phyloP scores from a whole-genome alignment of 2,329 filamentous ascomycete genomes.

The Neonectria magnoliae region DNA sequence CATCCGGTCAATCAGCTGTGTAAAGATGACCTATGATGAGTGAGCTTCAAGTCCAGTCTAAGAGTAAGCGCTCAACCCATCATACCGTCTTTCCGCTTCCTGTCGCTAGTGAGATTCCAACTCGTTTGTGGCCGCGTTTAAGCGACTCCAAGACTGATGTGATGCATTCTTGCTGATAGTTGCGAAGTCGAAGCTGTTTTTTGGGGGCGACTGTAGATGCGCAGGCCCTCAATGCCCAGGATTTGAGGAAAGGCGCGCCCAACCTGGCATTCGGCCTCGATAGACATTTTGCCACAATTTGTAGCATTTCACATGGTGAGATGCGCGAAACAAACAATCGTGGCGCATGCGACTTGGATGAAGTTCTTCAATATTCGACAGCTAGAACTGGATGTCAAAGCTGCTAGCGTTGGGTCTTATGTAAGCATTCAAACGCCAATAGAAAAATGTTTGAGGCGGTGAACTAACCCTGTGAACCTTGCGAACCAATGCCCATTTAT shows the following conservation, averaged over 20 bases:
- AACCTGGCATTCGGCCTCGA: slow-evolving; percentile 31
- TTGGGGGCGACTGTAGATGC: slow-evolving; percentile 34
- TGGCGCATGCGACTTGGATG: slow-evolving; percentile 20
- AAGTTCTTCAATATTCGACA: background rate
- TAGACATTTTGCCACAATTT: slow-evolving; percentile 42
- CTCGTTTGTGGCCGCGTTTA: slow-evolving; percentile 75
- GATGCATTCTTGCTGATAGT: slow-evolving; percentile 94
- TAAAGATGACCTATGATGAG: slow-evolving; percentile 82
- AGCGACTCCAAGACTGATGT: slow-evolving; percentile 79
- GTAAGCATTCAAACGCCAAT: slow-evolving; percentile 25
- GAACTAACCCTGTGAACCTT: slow-evolving; percentile 19
- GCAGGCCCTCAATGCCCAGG: slow-evolving; percentile 33
- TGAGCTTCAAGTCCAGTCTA: slow-evolving; percentile 23
- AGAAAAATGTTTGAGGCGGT: slow-evolving; percentile 16
- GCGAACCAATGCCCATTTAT: slow-evolving; percentile 8
- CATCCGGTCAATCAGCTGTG: slow-evolving; percentile 87
- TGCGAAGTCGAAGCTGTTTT: slow-evolving; percentile 69
- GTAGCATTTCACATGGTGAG: slow-evolving; percentile 53
- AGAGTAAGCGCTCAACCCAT: background rate
- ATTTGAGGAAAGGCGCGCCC: slow-evolving; percentile 17
- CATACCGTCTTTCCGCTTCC: slow-evolving; percentile 87
- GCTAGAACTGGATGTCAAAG: slow-evolving; percentile 1
- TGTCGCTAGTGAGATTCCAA: slow-evolving; percentile 88
- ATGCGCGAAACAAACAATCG: slow-evolving; percentile 16
- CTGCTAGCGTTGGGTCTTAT: slow-evolving; percentile 26